Percentiles rank a stretch among this genome's conserved stretches.
These are phyloP conservation scores for Carex scoparia DNA, from an alignment of 176 grass and related monocot genomes.

Conservation along the genomic window DNA sequence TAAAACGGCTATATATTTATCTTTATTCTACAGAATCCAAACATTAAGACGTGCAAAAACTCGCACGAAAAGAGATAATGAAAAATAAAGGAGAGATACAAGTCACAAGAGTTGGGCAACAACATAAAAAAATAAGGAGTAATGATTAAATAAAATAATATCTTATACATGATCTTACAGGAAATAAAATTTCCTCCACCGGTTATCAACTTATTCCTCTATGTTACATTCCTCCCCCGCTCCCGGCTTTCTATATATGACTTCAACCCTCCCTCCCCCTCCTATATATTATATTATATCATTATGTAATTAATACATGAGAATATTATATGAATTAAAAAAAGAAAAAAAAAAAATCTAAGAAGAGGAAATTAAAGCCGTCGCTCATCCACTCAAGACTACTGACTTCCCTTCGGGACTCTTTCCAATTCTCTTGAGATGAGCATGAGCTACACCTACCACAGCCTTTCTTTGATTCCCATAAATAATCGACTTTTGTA, in stretches of 20 bases:
- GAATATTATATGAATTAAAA: conserved; percentile 18
- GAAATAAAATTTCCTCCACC: conserved; percentile 26
- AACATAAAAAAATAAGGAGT: neutral
- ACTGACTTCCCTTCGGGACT: conserved; percentile 79
- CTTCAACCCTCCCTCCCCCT: too few relatives aligned
- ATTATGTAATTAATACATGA: conserved; percentile 39
- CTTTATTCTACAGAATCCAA: neutral
- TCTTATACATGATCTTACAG: conserved; percentile 28
- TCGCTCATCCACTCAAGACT: conserved; percentile 46
- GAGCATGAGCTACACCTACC: conserved; percentile 38
- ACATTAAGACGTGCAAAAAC: neutral
- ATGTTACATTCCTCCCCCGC: conserved; percentile 24
- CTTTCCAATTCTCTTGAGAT: conserved; percentile 42
- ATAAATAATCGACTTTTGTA: conserved; percentile 45
- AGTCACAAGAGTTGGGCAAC: neutral
- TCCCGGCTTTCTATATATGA: neutral
- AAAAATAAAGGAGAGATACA: neutral
- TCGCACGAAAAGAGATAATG: neutral
- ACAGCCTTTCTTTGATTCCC: conserved; percentile 44
- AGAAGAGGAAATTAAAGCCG: conserved; percentile 32
- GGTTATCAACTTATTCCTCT: conserved; percentile 22
- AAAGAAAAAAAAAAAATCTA: conserved; percentile 22
- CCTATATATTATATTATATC: neutral
- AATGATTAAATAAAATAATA: conserved; percentile 23
- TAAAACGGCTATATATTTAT: neutral